phyloP scores from a whole-genome alignment of 2,329 filamentous ascomycete species.

The Pyricularia pennisetigena region DNA sequence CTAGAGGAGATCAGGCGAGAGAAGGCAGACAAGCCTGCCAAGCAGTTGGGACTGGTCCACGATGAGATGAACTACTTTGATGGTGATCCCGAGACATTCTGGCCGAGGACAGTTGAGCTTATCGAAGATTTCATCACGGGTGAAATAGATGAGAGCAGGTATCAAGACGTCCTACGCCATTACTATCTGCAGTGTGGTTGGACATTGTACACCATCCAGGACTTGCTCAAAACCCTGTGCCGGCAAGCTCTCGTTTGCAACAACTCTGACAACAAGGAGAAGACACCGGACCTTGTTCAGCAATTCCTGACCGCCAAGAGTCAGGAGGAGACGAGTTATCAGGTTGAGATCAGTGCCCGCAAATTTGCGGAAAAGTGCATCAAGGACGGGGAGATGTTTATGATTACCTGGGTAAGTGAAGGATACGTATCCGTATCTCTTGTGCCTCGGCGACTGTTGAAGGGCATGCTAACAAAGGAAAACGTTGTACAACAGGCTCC shows the following conservation, averaged over 20 bases:
- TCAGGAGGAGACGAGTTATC: constrained; percentile 77
- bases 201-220: constrained; percentile 88
- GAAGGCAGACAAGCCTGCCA: constrained; percentile 67
- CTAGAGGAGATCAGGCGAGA: constrained; percentile 64
- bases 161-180: constrained; percentile 83
- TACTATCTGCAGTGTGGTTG: constrained; percentile 89
- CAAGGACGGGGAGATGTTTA: constrained; percentile 87
- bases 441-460: background rate
- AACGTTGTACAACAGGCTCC: constrained; percentile 45
- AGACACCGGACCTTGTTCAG: constrained; percentile 81
- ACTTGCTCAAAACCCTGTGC: constrained; percentile 72
- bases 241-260: constrained; percentile 77
- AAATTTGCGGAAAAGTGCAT: constrained; percentile 89
- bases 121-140: constrained; percentile 79
- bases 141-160: constrained; percentile 70
- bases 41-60: constrained; percentile 74
- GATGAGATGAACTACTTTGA: constrained; percentile 71
- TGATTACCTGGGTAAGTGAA: constrained; percentile 75
- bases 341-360: constrained; percentile 80
- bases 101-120: constrained; percentile 74
- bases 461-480: background rate
- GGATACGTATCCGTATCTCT: constrained; percentile 9
- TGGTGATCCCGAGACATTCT: constrained; percentile 59
- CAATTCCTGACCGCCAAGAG: constrained; percentile 76
- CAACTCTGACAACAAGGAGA: constrained; percentile 81